Base-by-base conservation (phyloP, 805 yeast genomes). In the Jamesozyma hellenica region DNA sequence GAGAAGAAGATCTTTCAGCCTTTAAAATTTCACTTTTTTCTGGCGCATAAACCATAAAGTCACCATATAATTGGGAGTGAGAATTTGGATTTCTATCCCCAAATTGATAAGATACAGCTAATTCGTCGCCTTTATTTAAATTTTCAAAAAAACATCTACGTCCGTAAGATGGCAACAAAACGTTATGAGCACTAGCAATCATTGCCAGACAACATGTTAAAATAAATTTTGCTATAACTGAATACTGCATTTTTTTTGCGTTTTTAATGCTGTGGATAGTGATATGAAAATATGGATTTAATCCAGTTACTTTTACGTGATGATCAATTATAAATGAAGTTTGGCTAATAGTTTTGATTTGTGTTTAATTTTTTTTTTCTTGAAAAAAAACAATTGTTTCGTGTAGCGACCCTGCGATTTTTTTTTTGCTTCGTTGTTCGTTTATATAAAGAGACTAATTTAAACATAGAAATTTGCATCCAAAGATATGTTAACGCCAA, bases 91-190 rank as follows among this genome's bases (percentile, higher is more conserved):
- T 81, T 63, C 96, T 76, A 55, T 88, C 86, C 48, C 96, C 96
- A 38, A 84, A 94, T 66, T 90, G 98, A 74, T 81, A 90, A 36
- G 86, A 72, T 45, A 90, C 79, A 15, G 95, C 82, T 50, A 90
- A 68, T 61, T 82, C 86, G 64, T 90, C 98, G 50, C 84, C 83
- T 53, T 71, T 71, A 58, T 79, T 82, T 66, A 92, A 70, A 42
- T 71, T 71, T 58, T 92, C 97, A 53, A 72, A 86, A 64, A 86
- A 90, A 65, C 98, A 90, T 55, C 81, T 81, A 57, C 80, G 81
- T 21, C 94, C 92, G 52, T 79, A 70, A 14, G 96, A 77, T 12
- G 92, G 86, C 41, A 88, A 66, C 46, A 84, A 68, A 28, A 85
- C 90, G 52, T 84, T 85, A 61, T 86, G 95, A 1, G 94, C 94